A percentile compares a stretch with the other conserved stretches of the same genome.
Conservation (phyloP, 805 yeast genomes). For the Peterozyma toletana region DNA sequence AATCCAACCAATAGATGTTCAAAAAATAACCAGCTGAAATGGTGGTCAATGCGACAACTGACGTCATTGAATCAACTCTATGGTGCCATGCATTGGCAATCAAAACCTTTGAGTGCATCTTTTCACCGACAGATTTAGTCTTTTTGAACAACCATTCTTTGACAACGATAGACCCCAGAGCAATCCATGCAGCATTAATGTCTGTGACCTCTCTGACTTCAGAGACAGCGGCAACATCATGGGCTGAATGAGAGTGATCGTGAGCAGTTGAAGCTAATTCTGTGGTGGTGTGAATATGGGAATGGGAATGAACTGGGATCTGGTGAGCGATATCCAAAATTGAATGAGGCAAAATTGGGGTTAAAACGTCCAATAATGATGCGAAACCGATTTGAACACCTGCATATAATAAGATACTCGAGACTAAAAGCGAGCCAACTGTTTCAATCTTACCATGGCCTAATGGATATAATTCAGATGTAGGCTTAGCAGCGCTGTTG, state of each 20-base stretch:
- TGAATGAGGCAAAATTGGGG: conserved; percentile 59
- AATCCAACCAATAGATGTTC: conserved; percentile 78
- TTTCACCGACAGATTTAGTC: conserved; percentile 72
- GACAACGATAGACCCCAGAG: conserved; percentile 77
- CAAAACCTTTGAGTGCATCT: conserved; percentile 78
- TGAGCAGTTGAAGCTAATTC: conserved; percentile 20
- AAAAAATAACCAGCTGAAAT: conserved; percentile 80
- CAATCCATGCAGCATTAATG: conserved; percentile 95
- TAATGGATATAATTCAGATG: conserved; percentile 59
- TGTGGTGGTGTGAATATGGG: conserved; percentile 24
- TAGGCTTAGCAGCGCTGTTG: conserved; percentile 56
- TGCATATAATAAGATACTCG: conserved; percentile 75
- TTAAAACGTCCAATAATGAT: conserved; percentile 60
- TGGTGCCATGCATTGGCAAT: conserved; percentile 99
- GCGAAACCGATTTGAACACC: conserved; percentile 90
- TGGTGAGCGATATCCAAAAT: conserved; percentile 43
- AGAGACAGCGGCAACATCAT: conserved; percentile 19
- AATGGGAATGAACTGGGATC: conserved; percentile 46
- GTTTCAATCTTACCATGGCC: conserved; percentile 95
- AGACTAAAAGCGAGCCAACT: conserved; percentile 83
- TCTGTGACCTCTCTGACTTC: conserved; percentile 39
- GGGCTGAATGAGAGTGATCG: conserved; percentile 23
- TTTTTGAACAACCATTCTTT: conserved; percentile 86
- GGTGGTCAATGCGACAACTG: conserved; percentile 82
- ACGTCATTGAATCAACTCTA: conserved; percentile 87